Percentiles rank a stretch among this genome's conserved stretches.
These are phyloP conservation scores for Mycena floridula DNA, from an alignment of 768 basidiomycete species.

Conservation along the genomic window DNA sequence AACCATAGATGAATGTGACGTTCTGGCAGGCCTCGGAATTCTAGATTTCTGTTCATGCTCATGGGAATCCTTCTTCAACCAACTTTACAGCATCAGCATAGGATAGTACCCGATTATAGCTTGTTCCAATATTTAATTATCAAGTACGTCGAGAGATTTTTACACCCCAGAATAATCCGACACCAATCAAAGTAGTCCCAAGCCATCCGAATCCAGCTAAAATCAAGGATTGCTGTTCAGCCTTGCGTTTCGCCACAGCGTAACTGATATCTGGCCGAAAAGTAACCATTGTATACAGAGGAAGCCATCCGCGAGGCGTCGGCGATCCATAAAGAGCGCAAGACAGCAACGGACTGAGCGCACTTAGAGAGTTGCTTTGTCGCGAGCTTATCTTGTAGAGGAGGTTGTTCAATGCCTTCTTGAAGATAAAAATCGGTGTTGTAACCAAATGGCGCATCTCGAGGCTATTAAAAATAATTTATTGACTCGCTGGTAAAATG, in stretches of 20 bases:
- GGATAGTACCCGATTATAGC: no score
- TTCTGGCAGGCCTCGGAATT: not conserved
- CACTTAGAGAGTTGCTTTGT: constrained; percentile 38
- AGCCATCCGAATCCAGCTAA: constrained; percentile 46
- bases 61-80: no score
- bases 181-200: constrained; percentile 37
- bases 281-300: constrained; percentile 96
- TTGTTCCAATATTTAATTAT: no score
- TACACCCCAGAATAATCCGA: constrained; percentile 37
- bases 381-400: constrained; percentile 57
- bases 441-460: constrained; percentile 95
- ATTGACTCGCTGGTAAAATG: constrained; percentile 11
- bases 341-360: constrained; percentile 40
- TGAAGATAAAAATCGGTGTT: constrained; percentile 71
- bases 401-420: constrained; percentile 73
- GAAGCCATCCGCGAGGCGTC: constrained; percentile 76
- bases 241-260: constrained; percentile 67
- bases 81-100: no score
- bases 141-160: no score
- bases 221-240: constrained; percentile 60
- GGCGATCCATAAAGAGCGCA: constrained; percentile 52
- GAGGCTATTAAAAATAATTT: constrained; percentile 43
- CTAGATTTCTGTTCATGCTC: not conserved
- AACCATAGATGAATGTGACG: not conserved
- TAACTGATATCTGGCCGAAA: constrained; percentile 96